phyloP scores from a whole-genome alignment of 805 yeast genomes.

The Ogataea henricii region DNA sequence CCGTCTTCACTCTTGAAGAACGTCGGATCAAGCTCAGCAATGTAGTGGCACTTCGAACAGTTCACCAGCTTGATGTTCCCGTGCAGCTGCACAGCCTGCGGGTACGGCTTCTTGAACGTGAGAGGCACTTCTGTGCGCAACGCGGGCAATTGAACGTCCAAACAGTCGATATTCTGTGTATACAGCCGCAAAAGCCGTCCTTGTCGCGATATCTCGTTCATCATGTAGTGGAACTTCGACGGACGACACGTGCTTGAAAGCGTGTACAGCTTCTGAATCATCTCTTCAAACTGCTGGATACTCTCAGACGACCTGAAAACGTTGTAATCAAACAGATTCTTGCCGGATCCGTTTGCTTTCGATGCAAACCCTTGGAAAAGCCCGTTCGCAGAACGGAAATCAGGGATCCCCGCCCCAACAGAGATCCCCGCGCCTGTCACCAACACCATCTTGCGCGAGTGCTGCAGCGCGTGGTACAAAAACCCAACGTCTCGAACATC shows the following conservation, averaged over 20 bases:
- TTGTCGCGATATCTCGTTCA: conserved; percentile 59
- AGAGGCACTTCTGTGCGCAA: conserved; percentile 55
- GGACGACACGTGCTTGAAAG: conserved; percentile 61
- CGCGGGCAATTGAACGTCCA: conserved; percentile 60
- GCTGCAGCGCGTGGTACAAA: conserved; percentile 50
- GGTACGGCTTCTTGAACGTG: conserved; percentile 37
- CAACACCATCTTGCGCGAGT: conserved; percentile 61
- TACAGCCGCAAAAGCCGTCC: conserved; percentile 72
- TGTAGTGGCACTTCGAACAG: conserved; percentile 74
- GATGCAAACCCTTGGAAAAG: conserved; percentile 58
- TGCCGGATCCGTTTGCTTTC: conserved; percentile 46
- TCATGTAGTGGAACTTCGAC: conserved; percentile 70
- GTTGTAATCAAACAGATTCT: conserved; percentile 72
- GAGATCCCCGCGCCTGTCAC: conserved; percentile 91
- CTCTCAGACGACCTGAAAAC: conserved; percentile 67
- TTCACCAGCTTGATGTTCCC: conserved; percentile 74
- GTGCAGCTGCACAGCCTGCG: conserved; percentile 76
- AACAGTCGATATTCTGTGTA: conserved; percentile 85
- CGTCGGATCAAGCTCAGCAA: conserved; percentile 52
- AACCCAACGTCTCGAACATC: conserved; percentile 47
- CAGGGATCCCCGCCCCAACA: conserved; percentile 87
- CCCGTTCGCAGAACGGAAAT: conserved; percentile 73
- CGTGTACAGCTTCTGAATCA: conserved; percentile 63
- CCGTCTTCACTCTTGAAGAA: conserved; percentile 39
- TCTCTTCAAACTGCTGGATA: conserved; percentile 66